Base-by-base conservation (phyloP, 1,284 basidiomycete species). In the Irpex sp. region DNA sequence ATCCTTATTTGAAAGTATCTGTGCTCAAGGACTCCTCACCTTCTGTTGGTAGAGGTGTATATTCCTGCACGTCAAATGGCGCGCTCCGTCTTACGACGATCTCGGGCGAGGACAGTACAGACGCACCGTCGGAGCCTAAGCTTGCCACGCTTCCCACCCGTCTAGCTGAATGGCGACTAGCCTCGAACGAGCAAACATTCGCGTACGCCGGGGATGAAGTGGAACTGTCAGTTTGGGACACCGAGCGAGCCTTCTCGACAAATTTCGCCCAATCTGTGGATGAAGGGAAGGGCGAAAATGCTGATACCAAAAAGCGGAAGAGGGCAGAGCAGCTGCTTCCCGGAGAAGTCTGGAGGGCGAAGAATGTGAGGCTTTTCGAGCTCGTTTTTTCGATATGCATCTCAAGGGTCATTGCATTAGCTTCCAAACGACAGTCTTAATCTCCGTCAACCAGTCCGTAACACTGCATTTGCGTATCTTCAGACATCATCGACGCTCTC, bases 171-270 rank as follows among this genome's bases (percentile, higher is more conserved):
- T 91, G 90, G 88, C 81, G 82, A n/a, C 74, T 92, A 13, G 82
- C 87, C 2, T 70, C 77, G 5, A 78, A 84, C 59, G 76, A 76
- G 4, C 73, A 78, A 26, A 81, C 82, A 0, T 94, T 96, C 75
- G 85, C 88, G 0, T 90, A 94, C 66, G 94, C 90, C 5, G 94
- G 94, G 3, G 89, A 96, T 69, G 94, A 96, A 74, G 91, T 96
- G 15, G 93, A 96, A 64, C 74, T 94, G 2, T 94, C 92, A 0
- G 71, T 96, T 1, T 96, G 92, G 91, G 82, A 93, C 71, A 82
- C 86, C 2, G 88, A 93, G 70, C 75, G 78, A 51, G 87, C 92
- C 0, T 93, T 96, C 67, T 62, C 71, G 5, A 61, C 71, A 6
- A 58, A 57, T 37, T 36, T 19, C 34, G 68, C 4, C 64, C 71